These are phyloP conservation scores for Yamadazyma philogaea DNA, from an alignment of 805 yeast genomes.

Conservation along the genomic window DNA sequence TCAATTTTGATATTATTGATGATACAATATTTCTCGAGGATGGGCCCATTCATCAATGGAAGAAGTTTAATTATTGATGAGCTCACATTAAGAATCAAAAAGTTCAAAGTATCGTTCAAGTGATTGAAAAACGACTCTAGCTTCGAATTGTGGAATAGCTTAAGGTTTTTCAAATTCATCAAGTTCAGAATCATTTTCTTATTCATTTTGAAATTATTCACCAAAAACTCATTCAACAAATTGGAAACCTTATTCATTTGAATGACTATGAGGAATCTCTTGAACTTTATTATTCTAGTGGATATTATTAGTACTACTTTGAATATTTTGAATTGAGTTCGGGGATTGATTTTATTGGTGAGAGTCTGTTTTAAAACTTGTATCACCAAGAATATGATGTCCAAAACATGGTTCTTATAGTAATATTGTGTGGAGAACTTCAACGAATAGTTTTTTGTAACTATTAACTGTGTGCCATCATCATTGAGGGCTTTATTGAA, in stretches of 20 bases:
- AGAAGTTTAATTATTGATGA: constrained; percentile 27
- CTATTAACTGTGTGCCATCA: constrained; percentile 22
- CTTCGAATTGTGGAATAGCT: constrained; percentile 21
- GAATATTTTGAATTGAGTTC: constrained; percentile 24
- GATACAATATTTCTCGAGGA: constrained; percentile 37
- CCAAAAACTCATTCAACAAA: constrained; percentile 27
- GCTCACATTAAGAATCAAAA: constrained; percentile 27
- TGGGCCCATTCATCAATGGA: constrained; percentile 34
- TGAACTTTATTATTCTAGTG: constrained; percentile 26
- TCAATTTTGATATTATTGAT: constrained; percentile 34
- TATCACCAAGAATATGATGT: constrained; percentile 25
- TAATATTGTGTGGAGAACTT: constrained; percentile 10
- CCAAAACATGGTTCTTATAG: constrained; percentile 16
- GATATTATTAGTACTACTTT: constrained; percentile 28
- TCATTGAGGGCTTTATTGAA: constrained; percentile 13
- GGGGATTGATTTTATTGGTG: neutral
- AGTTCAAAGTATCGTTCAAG: constrained; percentile 25
- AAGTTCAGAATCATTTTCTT: constrained; percentile 33
- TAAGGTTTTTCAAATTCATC: constrained; percentile 30
- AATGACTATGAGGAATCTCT: constrained; percentile 22
- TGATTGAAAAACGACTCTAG: constrained; percentile 7
- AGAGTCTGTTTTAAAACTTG: constrained; percentile 23
- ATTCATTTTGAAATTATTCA: constrained; percentile 34
- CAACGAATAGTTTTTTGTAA: constrained; percentile 10
- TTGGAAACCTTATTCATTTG: constrained; percentile 22